Evolutionary conservation across 2,329 filamentous ascomycete genomes (phyloP).

Genomic region (Cercospora sp.): DNA sequence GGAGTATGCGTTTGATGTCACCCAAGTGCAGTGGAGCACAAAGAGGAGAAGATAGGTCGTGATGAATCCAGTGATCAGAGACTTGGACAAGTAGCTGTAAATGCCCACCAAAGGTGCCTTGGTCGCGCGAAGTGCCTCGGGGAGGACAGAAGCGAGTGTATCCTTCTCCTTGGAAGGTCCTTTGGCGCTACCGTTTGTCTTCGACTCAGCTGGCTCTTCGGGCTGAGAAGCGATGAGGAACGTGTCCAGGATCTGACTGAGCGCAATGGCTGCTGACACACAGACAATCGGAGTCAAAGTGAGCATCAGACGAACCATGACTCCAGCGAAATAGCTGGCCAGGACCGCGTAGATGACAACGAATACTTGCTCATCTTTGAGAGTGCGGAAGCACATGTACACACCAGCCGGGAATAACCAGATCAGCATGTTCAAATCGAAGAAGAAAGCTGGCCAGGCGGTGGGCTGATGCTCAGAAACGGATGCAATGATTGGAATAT

Average conservation of each 20-base stretch:
- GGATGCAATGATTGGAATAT: slow-evolving; percentile 99
- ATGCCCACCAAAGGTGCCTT: slow-evolving; percentile 77
- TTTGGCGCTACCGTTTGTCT: slow-evolving; percentile 45
- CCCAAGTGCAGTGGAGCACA: slow-evolving; percentile 97
- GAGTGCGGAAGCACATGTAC: slow-evolving; percentile 93
- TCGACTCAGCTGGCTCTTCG: slow-evolving; percentile 40
- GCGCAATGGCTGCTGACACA: slow-evolving; percentile 83
- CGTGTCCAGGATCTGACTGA: slow-evolving; percentile 84
- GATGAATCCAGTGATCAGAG: slow-evolving; percentile 69
- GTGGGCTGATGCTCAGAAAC: slow-evolving; percentile 99
- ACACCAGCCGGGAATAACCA: slow-evolving; percentile 99
- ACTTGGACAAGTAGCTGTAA: slow-evolving; percentile 77
- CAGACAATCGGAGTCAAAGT: slow-evolving; percentile 96
- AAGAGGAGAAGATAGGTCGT: slow-evolving; percentile 85
- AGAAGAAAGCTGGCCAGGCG: slow-evolving; percentile 98
- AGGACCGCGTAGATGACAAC: slow-evolving; percentile 96
- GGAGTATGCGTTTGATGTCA: slow-evolving; percentile 97
- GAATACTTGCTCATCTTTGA: slow-evolving; percentile 96
- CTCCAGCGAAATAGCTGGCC: slow-evolving; percentile 95
- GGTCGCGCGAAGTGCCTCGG: slow-evolving; percentile 66
- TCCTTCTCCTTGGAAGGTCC: slow-evolving; percentile 54
- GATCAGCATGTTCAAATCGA: slow-evolving; percentile 96
- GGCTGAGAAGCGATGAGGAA: slow-evolving; percentile 72
- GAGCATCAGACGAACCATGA: slow-evolving; percentile 99
- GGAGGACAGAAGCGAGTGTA: slow-evolving; percentile 55